Percentiles rank a stretch among this genome's conserved stretches.
These are phyloP conservation scores for Maudiozyma bulderi DNA, from an alignment of 805 yeast genomes.

Conservation along the genomic window DNA sequence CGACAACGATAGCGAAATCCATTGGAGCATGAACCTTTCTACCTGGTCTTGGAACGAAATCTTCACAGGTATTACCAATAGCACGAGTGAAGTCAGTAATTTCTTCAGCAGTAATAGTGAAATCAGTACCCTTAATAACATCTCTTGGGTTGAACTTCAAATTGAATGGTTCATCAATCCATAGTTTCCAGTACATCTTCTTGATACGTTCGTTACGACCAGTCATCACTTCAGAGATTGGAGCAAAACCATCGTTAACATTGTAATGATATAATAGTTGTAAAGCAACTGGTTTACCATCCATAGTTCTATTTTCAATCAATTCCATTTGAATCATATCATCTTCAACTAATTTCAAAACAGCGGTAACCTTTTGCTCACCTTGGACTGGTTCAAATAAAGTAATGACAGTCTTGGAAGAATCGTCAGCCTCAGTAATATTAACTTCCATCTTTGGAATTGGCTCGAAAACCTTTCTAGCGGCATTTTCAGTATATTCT, in stretches of 20 bases:
- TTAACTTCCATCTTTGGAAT: constrained; percentile 51
- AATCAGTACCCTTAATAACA: constrained; percentile 59
- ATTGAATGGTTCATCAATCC: constrained; percentile 70
- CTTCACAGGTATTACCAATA: constrained; percentile 94
- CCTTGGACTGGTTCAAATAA: constrained; percentile 69
- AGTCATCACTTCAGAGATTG: constrained; percentile 81
- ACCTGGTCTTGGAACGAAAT: constrained; percentile 81
- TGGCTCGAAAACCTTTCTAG: constrained; percentile 74
- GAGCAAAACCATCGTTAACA: constrained; percentile 89
- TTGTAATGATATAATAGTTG: constrained; percentile 69
- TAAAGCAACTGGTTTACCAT: constrained; percentile 62
- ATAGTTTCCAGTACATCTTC: constrained; percentile 92
- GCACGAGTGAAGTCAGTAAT: constrained; percentile 93
- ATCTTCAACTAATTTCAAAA: constrained; percentile 42
- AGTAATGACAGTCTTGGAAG: constrained; percentile 49
- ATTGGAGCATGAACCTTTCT: constrained; percentile 86
- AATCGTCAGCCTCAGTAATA: constrained; percentile 42
- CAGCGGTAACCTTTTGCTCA: constrained; percentile 54
- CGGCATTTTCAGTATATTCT: constrained; percentile 70
- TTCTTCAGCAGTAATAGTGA: constrained; percentile 61
- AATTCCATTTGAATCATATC: constrained; percentile 57
- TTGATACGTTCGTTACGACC: constrained; percentile 90
- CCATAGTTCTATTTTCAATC: constrained; percentile 83
- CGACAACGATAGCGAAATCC: constrained; percentile 98
- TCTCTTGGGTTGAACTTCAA: constrained; percentile 60